A percentile compares a stretch with the other conserved stretches of the same genome.
phyloP scores from a whole-genome alignment of 345 rosid species.

The Gossypium thurberi region DNA sequence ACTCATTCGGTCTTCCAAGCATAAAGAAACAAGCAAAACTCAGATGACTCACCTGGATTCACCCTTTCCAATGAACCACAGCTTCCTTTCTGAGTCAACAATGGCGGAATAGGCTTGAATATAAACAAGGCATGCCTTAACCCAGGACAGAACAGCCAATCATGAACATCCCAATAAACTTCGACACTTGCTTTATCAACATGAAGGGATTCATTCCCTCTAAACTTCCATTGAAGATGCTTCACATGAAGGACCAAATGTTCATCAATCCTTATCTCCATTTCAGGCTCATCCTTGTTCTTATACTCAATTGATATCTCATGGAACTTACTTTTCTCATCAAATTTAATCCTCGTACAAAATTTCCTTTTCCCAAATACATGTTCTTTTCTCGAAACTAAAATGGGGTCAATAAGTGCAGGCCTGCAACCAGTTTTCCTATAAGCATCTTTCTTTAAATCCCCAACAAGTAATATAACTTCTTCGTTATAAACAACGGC shows the following conservation, averaged over 20 bases:
- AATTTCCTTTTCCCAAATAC: conserved; percentile 61
- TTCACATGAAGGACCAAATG: conserved; percentile 49
- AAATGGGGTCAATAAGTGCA: conserved; percentile 51
- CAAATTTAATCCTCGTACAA: conserved; percentile 40
- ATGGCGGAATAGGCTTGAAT: conserved; percentile 44
- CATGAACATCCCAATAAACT: conserved; percentile 75
- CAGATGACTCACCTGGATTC: conserved; percentile 27
- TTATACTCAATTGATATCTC: conserved; percentile 63
- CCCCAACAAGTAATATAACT: conserved; percentile 73
- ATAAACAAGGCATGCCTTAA: conserved; percentile 60
- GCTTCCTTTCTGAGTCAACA: conserved; percentile 31
- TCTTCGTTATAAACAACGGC: conserved; percentile 78
- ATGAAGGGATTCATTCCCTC: conserved; percentile 57
- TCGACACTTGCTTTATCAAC: conserved; percentile 47
- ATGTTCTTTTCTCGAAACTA: conserved; percentile 64
- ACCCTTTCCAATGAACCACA: conserved; percentile 33
- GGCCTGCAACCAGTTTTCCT: conserved; percentile 62
- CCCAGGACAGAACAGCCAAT: conserved; percentile 67
- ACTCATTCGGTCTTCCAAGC: conserved; percentile 37
- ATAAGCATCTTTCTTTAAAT: conserved; percentile 68
- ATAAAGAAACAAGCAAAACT: conserved; percentile 51
- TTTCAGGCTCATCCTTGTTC: conserved; percentile 44
- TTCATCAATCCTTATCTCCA: conserved; percentile 66
- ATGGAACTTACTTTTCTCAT: conserved; percentile 42
- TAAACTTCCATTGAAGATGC: conserved; percentile 77